These are phyloP conservation scores for Lobulomyces angularis DNA, from an alignment of 192 early-diverging fungal genomes.

Conservation along the genomic window DNA sequence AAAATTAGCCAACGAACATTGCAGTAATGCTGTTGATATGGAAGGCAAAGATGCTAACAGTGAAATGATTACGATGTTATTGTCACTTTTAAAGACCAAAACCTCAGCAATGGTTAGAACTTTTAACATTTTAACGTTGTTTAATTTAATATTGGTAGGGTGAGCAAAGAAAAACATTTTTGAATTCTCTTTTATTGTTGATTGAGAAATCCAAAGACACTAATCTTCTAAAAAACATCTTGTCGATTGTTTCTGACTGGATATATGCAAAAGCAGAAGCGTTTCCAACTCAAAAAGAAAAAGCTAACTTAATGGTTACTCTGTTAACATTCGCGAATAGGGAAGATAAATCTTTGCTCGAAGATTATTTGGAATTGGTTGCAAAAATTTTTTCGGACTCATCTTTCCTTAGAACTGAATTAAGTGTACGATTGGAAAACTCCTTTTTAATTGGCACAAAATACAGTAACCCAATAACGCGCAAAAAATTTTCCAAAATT, in stretches of 20 bases:
- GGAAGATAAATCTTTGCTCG: constrained; percentile 53
- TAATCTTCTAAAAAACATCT: constrained; percentile 57
- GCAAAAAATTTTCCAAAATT: constrained; percentile 66
- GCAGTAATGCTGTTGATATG: constrained; percentile 11
- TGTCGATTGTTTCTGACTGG: constrained; percentile 82
- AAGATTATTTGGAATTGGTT: constrained; percentile 83
- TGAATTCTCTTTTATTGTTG: constrained; percentile 66
- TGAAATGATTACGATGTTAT: constrained; percentile 35
- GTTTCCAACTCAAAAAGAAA: constrained; percentile 95
- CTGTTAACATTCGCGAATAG: constrained; percentile 78
- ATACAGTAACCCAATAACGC: constrained; percentile 62
- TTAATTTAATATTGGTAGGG: constrained; percentile 56
- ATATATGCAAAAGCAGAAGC: constrained; percentile 64
- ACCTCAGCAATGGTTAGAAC: constrained; percentile 9
- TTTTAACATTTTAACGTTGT: neutral
- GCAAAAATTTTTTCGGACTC: constrained; percentile 78
- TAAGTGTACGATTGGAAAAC: constrained; percentile 85
- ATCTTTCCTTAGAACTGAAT: constrained; percentile 71
- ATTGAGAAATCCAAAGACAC: constrained; percentile 73
- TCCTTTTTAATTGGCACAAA: constrained; percentile 88
- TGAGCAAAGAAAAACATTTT: constrained; percentile 77
- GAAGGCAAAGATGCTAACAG: constrained; percentile 25
- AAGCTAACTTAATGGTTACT: constrained; percentile 79
- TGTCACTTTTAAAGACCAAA: constrained; percentile 21
- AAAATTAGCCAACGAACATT: constrained; percentile 74